phyloP scores from a whole-genome alignment of 345 rosid genomes.

The Corchorus olitorius region DNA sequence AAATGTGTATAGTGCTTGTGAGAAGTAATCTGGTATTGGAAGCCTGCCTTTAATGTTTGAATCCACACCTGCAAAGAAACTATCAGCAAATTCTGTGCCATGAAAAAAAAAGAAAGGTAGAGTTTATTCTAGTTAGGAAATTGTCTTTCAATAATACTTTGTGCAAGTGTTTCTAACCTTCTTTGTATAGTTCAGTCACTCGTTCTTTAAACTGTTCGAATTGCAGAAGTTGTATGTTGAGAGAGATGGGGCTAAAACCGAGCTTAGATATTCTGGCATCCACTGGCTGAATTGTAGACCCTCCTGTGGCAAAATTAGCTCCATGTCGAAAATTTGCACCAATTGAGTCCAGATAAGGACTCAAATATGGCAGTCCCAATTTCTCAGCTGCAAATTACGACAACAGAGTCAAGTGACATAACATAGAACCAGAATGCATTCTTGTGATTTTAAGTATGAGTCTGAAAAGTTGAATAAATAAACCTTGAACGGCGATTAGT shows the following conservation, averaged over 20 bases:
- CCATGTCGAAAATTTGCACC: constrained; percentile 46
- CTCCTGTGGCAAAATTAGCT: constrained; percentile 47
- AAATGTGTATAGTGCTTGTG: constrained; percentile 58
- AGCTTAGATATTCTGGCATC: constrained; percentile 30
- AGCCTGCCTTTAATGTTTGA: constrained; percentile 15
- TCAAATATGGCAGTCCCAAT: constrained; percentile 40
- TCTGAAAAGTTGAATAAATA: background rate
- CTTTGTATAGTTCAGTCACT: constrained; percentile 21
- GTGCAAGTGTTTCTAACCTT: constrained; percentile 24
- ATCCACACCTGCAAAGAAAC: constrained; percentile 42
- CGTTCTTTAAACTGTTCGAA: constrained; percentile 36
- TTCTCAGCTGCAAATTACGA: constrained; percentile 32
- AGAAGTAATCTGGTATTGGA: constrained; percentile 48
- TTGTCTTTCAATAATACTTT: background rate
- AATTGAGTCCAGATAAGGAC: constrained; percentile 44
- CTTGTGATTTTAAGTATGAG: constrained; percentile 1
- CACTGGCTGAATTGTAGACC: constrained; percentile 41
- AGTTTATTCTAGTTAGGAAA: background rate
- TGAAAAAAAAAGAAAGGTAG: background rate
- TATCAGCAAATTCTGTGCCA: background rate
- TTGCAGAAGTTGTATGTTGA: constrained; percentile 39
- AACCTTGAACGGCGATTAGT: background rate
- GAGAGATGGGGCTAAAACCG: constrained; percentile 50
- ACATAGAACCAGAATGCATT: background rate
- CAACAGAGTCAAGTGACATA: background rate